Evolutionary conservation across 139 green algal species (phyloP).

Genomic region (Chlorella sorokiniana): DNA sequence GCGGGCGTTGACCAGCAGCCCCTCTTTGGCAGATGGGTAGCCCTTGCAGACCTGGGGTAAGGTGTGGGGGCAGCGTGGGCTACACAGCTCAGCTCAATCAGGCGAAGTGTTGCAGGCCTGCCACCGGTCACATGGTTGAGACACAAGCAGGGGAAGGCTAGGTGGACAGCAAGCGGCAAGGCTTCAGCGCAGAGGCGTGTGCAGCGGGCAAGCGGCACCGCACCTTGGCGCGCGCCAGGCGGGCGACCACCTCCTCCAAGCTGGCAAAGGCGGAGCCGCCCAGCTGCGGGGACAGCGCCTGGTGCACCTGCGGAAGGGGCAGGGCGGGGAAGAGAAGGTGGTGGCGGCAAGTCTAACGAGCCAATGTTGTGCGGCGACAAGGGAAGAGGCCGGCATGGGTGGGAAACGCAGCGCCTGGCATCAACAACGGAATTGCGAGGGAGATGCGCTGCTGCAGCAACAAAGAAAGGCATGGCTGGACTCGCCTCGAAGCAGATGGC

Average conservation of each 20-base stretch:
- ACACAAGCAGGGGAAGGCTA: background rate
- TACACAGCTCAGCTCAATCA: background rate
- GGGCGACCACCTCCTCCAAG: slow-evolving; percentile 72
- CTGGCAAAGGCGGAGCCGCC: slow-evolving; percentile 50
- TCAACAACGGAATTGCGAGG: no score
- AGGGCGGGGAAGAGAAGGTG: background rate
- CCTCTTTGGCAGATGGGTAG: slow-evolving; percentile 63
- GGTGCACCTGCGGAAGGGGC: slow-evolving; percentile 20
- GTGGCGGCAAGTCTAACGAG: background rate
- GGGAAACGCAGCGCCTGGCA: no score
- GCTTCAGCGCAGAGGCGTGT: slow-evolving; percentile 66
- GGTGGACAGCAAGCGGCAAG: slow-evolving; percentile 59
- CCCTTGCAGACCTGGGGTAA: slow-evolving; percentile 55
- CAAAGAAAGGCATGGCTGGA: background rate
- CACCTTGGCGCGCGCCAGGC: slow-evolving; percentile 67
- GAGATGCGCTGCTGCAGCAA: no score
- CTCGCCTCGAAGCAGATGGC: slow-evolving; percentile 50
- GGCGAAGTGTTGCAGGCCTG: background rate
- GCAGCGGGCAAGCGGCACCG: slow-evolving; percentile 57
- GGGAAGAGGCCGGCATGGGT: no score
- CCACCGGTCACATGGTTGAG: no score
- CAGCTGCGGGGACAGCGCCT: slow-evolving; percentile 49
- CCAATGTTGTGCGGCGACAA: no score
- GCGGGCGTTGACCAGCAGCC: slow-evolving; percentile 75
- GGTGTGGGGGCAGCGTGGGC: background rate